Conservation (phyloP, 441 rosid genomes). For the Pelargonium myrrhifolium region DNA sequence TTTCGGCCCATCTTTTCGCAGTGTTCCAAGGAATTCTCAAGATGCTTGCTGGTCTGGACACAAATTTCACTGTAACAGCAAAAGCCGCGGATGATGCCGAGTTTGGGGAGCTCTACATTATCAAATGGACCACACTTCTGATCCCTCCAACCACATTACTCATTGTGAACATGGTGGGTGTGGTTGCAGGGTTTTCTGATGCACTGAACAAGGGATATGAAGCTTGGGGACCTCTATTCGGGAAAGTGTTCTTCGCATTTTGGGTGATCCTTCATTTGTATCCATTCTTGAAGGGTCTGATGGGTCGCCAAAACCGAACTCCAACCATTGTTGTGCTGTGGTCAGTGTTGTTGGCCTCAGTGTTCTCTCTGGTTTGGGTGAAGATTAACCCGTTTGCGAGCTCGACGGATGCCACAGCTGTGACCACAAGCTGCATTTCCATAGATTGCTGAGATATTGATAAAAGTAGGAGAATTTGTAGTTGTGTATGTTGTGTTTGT, state of each 20-base stretch:
- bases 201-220: slow-evolving; percentile 93
- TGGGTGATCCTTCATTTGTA: slow-evolving; percentile 95
- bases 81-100: slow-evolving; percentile 87
- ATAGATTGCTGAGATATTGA: slow-evolving; percentile 53
- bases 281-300: slow-evolving; percentile 88
- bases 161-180: slow-evolving; percentile 70
- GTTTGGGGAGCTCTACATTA: slow-evolving; percentile 78
- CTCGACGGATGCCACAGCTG: slow-evolving; percentile 48
- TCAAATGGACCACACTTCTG: slow-evolving; percentile 87
- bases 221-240: slow-evolving; percentile 93
- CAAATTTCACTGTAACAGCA: slow-evolving; percentile 89
- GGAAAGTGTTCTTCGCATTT: slow-evolving; percentile 72
- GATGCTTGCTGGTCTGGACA: slow-evolving; percentile 84
- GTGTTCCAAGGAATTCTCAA: slow-evolving; percentile 92
- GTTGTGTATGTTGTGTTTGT: too few relatives aligned
- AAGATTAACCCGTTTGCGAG: slow-evolving; percentile 65
- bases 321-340: slow-evolving; percentile 88
- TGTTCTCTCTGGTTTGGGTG: slow-evolving; percentile 84
- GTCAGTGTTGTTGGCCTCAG: slow-evolving; percentile 82
- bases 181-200: slow-evolving; percentile 69
- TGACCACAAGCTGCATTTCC: slow-evolving; percentile 48
- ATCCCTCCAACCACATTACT: slow-evolving; percentile 76
- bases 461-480: background rate
- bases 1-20: slow-evolving; percentile 81
- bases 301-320: slow-evolving; percentile 72